A percentile compares a stretch with the other conserved stretches of the same genome.
These are phyloP conservation scores for Phytophthora tubulina DNA, from an alignment of 352 stramenopile species.

Conservation along the genomic window DNA sequence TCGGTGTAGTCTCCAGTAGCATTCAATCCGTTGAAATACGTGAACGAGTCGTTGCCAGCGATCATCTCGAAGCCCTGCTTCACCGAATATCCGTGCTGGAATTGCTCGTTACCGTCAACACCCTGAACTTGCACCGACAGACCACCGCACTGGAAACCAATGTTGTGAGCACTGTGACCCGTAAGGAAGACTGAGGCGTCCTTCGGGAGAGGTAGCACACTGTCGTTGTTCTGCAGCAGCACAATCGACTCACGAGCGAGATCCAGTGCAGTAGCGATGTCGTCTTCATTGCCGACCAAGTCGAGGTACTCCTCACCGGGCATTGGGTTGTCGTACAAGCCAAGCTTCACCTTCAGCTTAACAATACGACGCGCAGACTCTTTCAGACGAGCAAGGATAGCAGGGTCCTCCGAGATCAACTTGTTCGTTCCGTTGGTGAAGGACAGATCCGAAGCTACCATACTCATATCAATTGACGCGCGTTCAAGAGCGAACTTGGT, in stretches of 20 bases:
- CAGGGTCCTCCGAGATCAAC: conserved; percentile 43
- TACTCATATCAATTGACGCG: conserved; percentile 90
- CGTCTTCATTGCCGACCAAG: conserved; percentile 54
- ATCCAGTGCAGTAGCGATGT: conserved; percentile 55
- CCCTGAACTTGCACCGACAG: conserved; percentile 83
- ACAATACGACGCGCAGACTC: conserved; percentile 65
- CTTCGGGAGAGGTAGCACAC: conserved; percentile 20
- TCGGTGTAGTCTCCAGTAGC: conserved; percentile 57
- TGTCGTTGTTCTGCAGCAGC: conserved; percentile 37
- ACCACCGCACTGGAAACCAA: conserved; percentile 66
- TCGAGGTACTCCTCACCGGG: conserved; percentile 51
- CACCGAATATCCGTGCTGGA: conserved; percentile 57
- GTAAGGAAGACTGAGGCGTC: conserved; percentile 23
- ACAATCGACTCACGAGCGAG: conserved; percentile 67
- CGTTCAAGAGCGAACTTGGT: conserved; percentile 68
- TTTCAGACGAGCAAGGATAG: conserved; percentile 50
- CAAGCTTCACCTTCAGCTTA: conserved; percentile 67
- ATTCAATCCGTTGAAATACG: conserved; percentile 64
- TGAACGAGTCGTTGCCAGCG: conserved; percentile 27
- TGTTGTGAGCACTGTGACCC: conserved; percentile 55
- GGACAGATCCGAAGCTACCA: conserved; percentile 59
- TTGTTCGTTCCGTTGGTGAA: conserved; percentile 54
- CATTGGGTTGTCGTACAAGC: conserved; percentile 68
- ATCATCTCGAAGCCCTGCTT: conserved; percentile 55
- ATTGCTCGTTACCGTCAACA: conserved; percentile 50